Conservation (phyloP, 352 stramenopile species). For the Phytophthora podocarpi region DNA sequence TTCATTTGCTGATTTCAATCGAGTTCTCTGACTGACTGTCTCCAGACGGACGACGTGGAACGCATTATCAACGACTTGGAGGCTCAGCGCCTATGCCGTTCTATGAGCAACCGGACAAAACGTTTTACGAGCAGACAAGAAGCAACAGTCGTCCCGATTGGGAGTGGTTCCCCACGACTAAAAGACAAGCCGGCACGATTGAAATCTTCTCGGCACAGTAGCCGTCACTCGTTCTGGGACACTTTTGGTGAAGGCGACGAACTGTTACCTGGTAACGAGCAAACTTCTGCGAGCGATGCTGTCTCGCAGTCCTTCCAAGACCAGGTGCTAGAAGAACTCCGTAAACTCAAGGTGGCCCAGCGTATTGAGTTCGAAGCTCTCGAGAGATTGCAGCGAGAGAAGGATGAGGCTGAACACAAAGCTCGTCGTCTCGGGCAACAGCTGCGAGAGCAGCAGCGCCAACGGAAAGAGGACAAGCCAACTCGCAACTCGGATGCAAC, state of each 20-base stretch:
- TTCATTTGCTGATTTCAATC: not conserved
- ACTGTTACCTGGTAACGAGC: not conserved
- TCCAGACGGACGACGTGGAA: conserved; percentile 42
- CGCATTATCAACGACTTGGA: conserved; percentile 54
- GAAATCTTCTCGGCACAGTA: not conserved
- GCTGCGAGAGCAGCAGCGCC: conserved; percentile 34
- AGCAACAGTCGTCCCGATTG: conserved; percentile 4
- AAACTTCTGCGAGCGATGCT: not conserved
- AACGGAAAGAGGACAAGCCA: conserved; percentile 19
- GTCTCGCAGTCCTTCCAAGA: conserved; percentile 44
- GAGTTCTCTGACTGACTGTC: not conserved
- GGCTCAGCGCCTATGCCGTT: conserved; percentile 19
- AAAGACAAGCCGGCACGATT: not conserved
- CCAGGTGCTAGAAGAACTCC: conserved; percentile 52
- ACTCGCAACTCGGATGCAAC: not conserved
- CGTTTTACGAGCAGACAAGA: conserved; percentile 10
- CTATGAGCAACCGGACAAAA: not conserved
- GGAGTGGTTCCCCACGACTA: conserved; percentile 10
- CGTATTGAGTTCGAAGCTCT: conserved; percentile 21
- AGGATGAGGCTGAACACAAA: conserved; percentile 23
- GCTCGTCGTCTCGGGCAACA: conserved; percentile 45
- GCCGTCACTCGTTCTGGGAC: conserved; percentile 8
- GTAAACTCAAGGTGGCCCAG: conserved; percentile 54
- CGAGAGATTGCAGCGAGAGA: conserved; percentile 17
- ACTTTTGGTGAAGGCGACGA: conserved; percentile 14